Evolutionary conservation across 441 rosid genomes (phyloP), one percentile per base, ranked within the genome.

Genomic region (Eruca vesicaria): DNA sequence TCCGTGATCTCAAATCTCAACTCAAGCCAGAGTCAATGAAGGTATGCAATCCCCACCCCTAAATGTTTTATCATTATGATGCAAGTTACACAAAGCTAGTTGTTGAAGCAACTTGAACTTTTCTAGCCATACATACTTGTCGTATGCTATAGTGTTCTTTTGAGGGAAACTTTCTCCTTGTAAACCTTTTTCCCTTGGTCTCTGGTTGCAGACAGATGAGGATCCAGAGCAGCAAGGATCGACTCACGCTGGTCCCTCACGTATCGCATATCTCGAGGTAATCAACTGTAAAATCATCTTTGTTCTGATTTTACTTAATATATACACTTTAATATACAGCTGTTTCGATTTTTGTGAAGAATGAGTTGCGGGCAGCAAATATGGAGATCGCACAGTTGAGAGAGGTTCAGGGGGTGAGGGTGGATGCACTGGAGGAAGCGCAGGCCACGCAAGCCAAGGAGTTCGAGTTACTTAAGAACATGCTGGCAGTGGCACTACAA

Each of bases 1-100:
- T 96, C 52, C 87, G 98, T 60, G 97, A 96, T 81, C 82, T 92
- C 84, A 96, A 89, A 82, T 89, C 87, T 16, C 97, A 93, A 68
- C 96, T 96, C 76, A 89, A 89, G 89, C 97, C 99, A 18, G 93
- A 89, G 38, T 91, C 97, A 75, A 92, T 96, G 91, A 96, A 93
- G 99, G 99, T 61, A 60, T 95, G 14, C 10, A 35, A 5, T 29
- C 61, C 69, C 56, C 52, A 23, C 26, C 12, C 16, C 21, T 29
- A 48, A 31, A 15, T 8, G 28, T 7, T 1, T 63, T 61, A 28
- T 53, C 16, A 61, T 21, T 55, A 50, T 4, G 29, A 33, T 5
- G 12, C 62, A 38, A 18, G 8, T 67, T 60, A 67, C 7, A 26
- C 53, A 36, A 16, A 48, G 55, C 21, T 16, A 48, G 21, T 48